These are phyloP conservation scores for Papiliotrema laurentii DNA, from an alignment of 1,284 basidiomycete genomes.

Conservation along the genomic window DNA sequence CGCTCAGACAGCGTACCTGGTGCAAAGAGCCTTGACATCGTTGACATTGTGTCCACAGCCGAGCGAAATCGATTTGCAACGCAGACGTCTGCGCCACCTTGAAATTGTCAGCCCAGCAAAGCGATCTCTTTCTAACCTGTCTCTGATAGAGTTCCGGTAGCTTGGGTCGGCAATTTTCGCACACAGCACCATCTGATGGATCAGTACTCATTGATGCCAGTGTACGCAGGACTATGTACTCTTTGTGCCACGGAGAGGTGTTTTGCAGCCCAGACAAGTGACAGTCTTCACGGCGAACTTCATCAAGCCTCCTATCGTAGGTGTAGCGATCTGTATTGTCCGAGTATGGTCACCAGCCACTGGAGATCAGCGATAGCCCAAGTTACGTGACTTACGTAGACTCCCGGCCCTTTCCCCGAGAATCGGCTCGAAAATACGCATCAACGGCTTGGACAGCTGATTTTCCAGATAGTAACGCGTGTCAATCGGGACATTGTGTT, in stretches of 20 bases:
- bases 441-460: constrained; percentile 87
- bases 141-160: constrained; percentile 87
- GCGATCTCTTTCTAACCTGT: constrained; percentile 57
- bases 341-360: constrained; percentile 91
- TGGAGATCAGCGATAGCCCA: constrained; percentile 38
- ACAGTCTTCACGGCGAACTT: constrained; percentile 92
- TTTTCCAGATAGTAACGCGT: constrained; percentile 96
- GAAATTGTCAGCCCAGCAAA: neutral
- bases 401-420: constrained; percentile 82
- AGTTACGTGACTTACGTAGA: constrained; percentile 57
- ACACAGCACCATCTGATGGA: constrained; percentile 74
- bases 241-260: constrained; percentile 65
- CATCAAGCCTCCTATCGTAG: constrained; percentile 90
- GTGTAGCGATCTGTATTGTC: constrained; percentile 88
- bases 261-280: constrained; percentile 90
- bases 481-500: constrained; percentile 94
- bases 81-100: constrained; percentile 63
- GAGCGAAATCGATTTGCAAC: constrained; percentile 81
- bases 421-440: constrained; percentile 97
- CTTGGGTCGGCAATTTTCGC: constrained; percentile 80
- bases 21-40: constrained; percentile 93
- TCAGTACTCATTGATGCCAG: constrained; percentile 8
- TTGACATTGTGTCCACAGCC: constrained; percentile 95
- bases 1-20: constrained; percentile 56
- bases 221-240: constrained; percentile 53